Evolutionary conservation across 1,284 basidiomycete species (phyloP).

Genomic region (Cystobasidiaceae sp.): DNA sequence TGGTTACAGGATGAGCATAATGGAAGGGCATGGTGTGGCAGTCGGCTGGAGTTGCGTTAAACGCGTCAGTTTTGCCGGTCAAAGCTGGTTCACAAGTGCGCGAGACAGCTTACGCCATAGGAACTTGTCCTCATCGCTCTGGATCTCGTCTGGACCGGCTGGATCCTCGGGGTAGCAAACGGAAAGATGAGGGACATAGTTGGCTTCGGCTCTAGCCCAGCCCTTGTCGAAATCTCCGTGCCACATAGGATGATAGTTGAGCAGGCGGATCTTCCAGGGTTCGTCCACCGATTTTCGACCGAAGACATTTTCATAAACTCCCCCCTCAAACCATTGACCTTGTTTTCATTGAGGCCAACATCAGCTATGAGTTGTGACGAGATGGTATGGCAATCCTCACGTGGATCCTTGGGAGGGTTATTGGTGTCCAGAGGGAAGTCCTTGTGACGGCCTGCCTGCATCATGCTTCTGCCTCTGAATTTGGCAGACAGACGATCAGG

Average conservation of each 20-base stretch:
- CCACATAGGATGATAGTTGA: conserved; percentile 10
- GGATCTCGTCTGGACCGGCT: neutral
- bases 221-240: conserved; percentile 6
- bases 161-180: neutral
- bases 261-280: conserved; percentile 5
- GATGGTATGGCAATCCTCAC: neutral
- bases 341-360: neutral
- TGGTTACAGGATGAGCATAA: neutral
- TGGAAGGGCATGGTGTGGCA: neutral
- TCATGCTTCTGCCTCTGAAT: neutral
- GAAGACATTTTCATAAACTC: conserved; percentile 7
- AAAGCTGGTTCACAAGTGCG: too few species aligned
- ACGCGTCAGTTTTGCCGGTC: too few species aligned
- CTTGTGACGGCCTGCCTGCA: conserved; percentile 11
- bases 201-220: conserved; percentile 3
- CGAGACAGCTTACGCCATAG: neutral
- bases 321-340: conserved; percentile 13
- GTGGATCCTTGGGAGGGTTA: neutral
- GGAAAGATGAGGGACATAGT: neutral
- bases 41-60: too few species aligned
- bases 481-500: conserved; percentile 7
- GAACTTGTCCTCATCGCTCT: neutral
- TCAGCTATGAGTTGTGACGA: neutral
- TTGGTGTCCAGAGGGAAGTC: neutral
- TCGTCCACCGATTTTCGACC: neutral